Percentiles rank a stretch among this genome's conserved stretches.
Conservation (phyloP, 2,329 filamentous ascomycete species). For the Colletotrichum trifolii region DNA sequence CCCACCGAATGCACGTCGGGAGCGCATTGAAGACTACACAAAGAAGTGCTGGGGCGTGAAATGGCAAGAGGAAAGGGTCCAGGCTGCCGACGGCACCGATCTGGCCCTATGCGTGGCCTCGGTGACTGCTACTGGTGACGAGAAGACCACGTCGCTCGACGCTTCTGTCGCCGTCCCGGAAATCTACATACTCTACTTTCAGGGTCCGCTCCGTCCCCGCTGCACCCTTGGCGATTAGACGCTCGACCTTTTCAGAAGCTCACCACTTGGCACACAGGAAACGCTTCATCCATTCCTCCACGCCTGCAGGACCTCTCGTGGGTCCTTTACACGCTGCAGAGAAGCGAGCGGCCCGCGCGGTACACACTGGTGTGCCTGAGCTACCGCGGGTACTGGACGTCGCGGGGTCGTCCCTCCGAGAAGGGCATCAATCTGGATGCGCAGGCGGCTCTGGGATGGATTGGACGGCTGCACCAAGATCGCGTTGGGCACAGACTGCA, state of each 20-base stretch:
- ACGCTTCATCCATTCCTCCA: slow-evolving; percentile 68
- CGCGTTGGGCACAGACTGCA: slow-evolving; percentile 1
- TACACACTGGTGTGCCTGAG: slow-evolving; percentile 67
- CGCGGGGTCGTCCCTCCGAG: slow-evolving; percentile 76
- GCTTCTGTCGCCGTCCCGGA: slow-evolving; percentile 39
- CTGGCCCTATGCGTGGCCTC: slow-evolving; percentile 70
- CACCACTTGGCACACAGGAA: slow-evolving; percentile 54
- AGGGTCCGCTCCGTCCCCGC: slow-evolving; percentile 53
- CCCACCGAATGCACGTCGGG: slow-evolving; percentile 75
- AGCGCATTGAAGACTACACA: slow-evolving; percentile 74
- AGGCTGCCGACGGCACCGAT: slow-evolving; percentile 72
- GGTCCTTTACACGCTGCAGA: slow-evolving; percentile 58
- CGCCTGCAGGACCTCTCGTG: slow-evolving; percentile 67
- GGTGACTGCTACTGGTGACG: slow-evolving; percentile 42
- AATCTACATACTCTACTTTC: slow-evolving; percentile 68
- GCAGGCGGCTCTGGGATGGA: slow-evolving; percentile 72
- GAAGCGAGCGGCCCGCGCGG: slow-evolving; percentile 44
- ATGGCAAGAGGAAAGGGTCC: slow-evolving; percentile 74
- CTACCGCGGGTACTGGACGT: slow-evolving; percentile 83
- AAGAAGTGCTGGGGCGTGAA: slow-evolving; percentile 67
- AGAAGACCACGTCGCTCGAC: slow-evolving; percentile 28
- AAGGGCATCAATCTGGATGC: slow-evolving; percentile 76
- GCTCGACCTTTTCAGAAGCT: slow-evolving; percentile 12
- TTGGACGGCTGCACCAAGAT: slow-evolving; percentile 55
- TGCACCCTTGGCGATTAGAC: slow-evolving; percentile 25